A percentile compares a stretch with the other conserved stretches of the same genome.
These are phyloP conservation scores for Dactylellina haptotyla DNA, from an alignment of 2,329 filamentous ascomycete species.

Conservation along the genomic window DNA sequence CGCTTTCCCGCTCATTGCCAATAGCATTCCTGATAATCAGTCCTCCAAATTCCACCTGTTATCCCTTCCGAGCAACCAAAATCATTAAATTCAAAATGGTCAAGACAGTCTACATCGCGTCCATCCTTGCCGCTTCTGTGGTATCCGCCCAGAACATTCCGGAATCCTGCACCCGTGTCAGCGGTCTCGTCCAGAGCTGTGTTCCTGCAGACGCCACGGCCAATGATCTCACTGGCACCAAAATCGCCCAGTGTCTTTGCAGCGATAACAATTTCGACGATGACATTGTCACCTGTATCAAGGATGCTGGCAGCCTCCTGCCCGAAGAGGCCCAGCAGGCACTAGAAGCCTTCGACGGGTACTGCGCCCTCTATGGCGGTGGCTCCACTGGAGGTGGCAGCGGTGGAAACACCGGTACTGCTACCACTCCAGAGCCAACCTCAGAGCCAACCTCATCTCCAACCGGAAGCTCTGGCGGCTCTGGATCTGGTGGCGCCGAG, in stretches of 20 bases:
- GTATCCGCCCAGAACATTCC: conserved; percentile 36
- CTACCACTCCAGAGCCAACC: background rate
- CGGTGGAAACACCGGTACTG: background rate
- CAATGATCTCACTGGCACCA: background rate
- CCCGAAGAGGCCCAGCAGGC: background rate
- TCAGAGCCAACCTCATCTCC: background rate
- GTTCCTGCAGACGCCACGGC: background rate
- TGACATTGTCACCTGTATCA: conserved; percentile 5
- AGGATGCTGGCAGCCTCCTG: background rate
- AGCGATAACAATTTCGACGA: conserved; percentile 5
- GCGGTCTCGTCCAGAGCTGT: background rate
- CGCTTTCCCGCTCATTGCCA: background rate
- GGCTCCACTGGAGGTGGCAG: background rate
- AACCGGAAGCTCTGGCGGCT: background rate
- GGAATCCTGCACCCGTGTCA: background rate
- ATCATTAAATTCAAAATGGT: conserved; percentile 24
- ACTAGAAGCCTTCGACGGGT: conserved; percentile 15
- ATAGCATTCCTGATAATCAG: background rate
- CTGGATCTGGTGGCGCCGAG: background rate
- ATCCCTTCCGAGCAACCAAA: background rate
- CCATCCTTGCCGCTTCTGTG: conserved; percentile 20
- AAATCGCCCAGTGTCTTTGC: conserved; percentile 21
- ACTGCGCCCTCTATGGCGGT: conserved; percentile 11
- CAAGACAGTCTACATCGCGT: conserved; percentile 11
- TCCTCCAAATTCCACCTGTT: background rate